phyloP scores from a whole-genome alignment of 257 asterid species.

The Ballota nigra region DNA sequence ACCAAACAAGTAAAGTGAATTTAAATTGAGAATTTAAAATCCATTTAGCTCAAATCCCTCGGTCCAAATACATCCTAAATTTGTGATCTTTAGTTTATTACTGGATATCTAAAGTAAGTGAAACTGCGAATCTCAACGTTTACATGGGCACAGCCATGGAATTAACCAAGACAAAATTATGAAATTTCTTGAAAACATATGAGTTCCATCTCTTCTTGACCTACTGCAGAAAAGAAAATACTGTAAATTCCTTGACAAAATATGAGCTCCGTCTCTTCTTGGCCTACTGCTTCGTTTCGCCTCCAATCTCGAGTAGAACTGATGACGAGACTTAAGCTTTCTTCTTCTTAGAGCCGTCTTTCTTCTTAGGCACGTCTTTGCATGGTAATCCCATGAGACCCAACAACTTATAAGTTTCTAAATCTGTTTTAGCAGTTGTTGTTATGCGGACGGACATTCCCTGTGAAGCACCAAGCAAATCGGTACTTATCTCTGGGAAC shows the following conservation, averaged over 20 bases:
- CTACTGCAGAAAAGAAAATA: too few species aligned
- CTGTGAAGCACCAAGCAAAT: slow-evolving; percentile 72
- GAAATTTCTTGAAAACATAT: not conserved
- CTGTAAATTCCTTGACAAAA: not conserved
- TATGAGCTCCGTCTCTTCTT: slow-evolving; percentile 33
- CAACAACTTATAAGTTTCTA: slow-evolving; percentile 70
- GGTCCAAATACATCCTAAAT: not conserved
- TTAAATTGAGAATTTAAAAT: too few species aligned
- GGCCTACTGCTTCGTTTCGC: slow-evolving; percentile 15
- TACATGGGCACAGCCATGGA: not conserved
- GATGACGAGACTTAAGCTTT: slow-evolving; percentile 79
- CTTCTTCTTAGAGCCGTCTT: slow-evolving; percentile 73
- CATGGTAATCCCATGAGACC: slow-evolving; percentile 97
- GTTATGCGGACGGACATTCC: slow-evolving; percentile 94
- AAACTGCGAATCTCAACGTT: not conserved
- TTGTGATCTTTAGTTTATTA: not conserved
- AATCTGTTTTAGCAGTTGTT: slow-evolving; percentile 83
- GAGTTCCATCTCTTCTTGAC: too few species aligned
- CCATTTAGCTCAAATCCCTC: too few species aligned
- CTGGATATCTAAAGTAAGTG: not conserved
- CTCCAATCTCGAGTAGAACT: slow-evolving; percentile 29
- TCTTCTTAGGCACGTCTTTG: slow-evolving; percentile 53
- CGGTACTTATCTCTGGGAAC: slow-evolving; percentile 79
- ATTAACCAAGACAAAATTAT: not conserved
- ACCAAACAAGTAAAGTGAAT: too few species aligned